phyloP scores from a whole-genome alignment of 2,329 filamentous ascomycete species.

The Ascocoryne sarcoides region DNA sequence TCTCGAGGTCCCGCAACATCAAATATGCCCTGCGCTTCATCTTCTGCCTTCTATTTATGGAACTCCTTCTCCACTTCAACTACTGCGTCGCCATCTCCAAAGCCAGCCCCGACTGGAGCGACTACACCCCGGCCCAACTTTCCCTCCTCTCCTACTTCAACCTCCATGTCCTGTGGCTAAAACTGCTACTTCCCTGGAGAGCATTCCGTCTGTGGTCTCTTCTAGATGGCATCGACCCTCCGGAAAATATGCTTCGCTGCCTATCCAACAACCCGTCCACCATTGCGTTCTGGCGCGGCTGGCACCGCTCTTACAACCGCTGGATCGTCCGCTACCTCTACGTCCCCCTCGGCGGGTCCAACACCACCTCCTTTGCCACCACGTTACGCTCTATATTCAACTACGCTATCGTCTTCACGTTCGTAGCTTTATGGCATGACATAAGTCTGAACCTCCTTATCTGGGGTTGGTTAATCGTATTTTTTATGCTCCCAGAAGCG shows the following conservation, averaged over 20 bases:
- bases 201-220: constrained; percentile 96
- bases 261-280: constrained; percentile 92
- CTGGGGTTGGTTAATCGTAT: constrained; percentile 93
- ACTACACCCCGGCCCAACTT: constrained; percentile 81
- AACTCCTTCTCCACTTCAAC: constrained; percentile 81
- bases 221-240: constrained; percentile 83
- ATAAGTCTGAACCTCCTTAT: constrained; percentile 83
- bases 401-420: constrained; percentile 82
- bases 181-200: constrained; percentile 93
- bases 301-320: constrained; percentile 92
- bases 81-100: constrained; percentile 92
- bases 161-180: constrained; percentile 95
- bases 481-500: constrained; percentile 90
- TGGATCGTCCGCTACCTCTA: constrained; percentile 95
- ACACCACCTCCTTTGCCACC: constrained; percentile 37
- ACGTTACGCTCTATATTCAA: constrained; percentile 58
- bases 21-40: constrained; percentile 79
- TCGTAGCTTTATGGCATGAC: constrained; percentile 97
- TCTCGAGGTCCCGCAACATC: constrained; percentile 60
- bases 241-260: constrained; percentile 97
- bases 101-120: constrained; percentile 65
- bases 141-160: constrained; percentile 92
- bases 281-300: constrained; percentile 86
- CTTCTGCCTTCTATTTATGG: constrained; percentile 77
- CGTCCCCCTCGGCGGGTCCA: constrained; percentile 73